phyloP scores from a whole-genome alignment of 2,329 filamentous ascomycete species.

The Trichoderma sp. region DNA sequence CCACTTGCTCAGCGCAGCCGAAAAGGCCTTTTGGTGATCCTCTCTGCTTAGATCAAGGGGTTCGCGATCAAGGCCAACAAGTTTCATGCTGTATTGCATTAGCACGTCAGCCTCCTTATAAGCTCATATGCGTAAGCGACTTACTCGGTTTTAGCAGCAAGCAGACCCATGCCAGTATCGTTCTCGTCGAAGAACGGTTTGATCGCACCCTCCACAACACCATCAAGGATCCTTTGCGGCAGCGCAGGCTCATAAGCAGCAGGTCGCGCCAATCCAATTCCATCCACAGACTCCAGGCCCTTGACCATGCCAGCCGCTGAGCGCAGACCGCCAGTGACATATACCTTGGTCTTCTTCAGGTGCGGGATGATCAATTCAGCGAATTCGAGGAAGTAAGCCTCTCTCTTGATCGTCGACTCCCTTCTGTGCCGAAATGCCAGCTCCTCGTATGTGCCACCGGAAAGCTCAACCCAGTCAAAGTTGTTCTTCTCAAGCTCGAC shows the following conservation, averaged over 20 bases:
- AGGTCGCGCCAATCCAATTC: slow-evolving; percentile 56
- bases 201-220: slow-evolving; percentile 49
- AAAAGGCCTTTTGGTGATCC: slow-evolving; percentile 36
- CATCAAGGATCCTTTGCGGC: slow-evolving; percentile 31
- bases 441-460: slow-evolving; percentile 61
- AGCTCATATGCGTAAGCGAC: neutral
- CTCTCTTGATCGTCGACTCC: slow-evolving; percentile 57
- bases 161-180: slow-evolving; percentile 47
- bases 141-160: slow-evolving; percentile 39
- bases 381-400: slow-evolving; percentile 64
- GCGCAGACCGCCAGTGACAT: slow-evolving; percentile 61
- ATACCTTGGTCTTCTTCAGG: slow-evolving; percentile 54
- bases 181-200: slow-evolving; percentile 50
- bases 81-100: slow-evolving; percentile 31
- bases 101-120: neutral
- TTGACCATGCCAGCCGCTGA: slow-evolving; percentile 58
- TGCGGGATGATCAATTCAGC: slow-evolving; percentile 53
- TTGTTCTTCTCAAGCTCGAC: slow-evolving; percentile 48
- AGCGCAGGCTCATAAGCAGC: slow-evolving; percentile 34
- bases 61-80: slow-evolving; percentile 46
- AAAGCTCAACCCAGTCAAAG: slow-evolving; percentile 62
- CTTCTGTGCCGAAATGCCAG: slow-evolving; percentile 53
- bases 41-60: slow-evolving; percentile 59
- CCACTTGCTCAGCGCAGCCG: slow-evolving; percentile 37
- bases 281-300: slow-evolving; percentile 59